Evolutionary conservation across 225 moss, liverwort and hornwort species (phyloP), one percentile per base, ranked within the genome.

Genomic region (Bryoerythrophyllum caledonicum): DNA sequence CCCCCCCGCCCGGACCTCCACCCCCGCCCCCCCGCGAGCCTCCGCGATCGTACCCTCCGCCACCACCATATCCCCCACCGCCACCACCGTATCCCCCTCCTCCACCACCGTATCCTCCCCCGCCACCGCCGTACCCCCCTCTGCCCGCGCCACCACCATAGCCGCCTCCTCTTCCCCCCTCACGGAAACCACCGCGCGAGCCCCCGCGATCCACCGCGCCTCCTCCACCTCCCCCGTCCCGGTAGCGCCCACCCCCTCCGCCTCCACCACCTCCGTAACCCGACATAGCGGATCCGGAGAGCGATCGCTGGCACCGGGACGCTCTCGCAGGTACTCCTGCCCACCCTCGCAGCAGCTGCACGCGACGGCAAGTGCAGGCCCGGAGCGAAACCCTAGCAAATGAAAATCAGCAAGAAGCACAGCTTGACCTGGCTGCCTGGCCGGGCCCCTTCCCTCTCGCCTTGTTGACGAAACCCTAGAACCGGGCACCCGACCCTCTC

Each of bases 21-120:
- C 82, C 84, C 2, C 82, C 79, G 0, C 87, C 84, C 12, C 87
- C 84, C 30, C 85, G 77, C 2, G 84, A 63, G 7, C 81, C 82
- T 54, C 89, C 86, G 16, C 86, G 80, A 38, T 81, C 86, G 20
- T 75, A 81, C 13, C 86, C 88, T 9, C 86, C 82, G 9, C 83
- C 88, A 2, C 76, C 79, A 7, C 75, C 84, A 23, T 68, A 70
- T 1, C 85, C 80, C 25, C 86, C 80, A 20, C 78, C 70, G 0
- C 77, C 77, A 23, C 78, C 78, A 0, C 78, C 74, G 0, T 49
- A 70, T 4, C 80, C 75, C 0, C 73, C 57, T 46, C 75, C 82
- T 0, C 83, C 86, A 3, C 74, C 74, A 0, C 75, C 72, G 10
- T 73, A 72, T 10, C 76, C 82, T 14, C 76, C 79, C 0, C 86